Evolutionary conservation across 2,329 filamentous ascomycete species (phyloP).

Genomic region (Chalara sp.): DNA sequence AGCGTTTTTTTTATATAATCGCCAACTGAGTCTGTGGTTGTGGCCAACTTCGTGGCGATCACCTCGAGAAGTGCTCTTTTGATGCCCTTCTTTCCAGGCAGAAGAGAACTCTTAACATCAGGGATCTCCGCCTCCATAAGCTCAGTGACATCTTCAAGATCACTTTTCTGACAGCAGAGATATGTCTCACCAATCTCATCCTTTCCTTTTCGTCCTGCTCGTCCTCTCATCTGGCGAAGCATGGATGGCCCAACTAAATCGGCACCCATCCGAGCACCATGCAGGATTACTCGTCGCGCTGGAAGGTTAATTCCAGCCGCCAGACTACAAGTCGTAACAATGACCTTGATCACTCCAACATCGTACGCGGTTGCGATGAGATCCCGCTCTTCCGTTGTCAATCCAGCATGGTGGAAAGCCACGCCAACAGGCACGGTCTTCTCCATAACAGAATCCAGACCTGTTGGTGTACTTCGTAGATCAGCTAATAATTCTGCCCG

Average conservation of each 20-base stretch:
- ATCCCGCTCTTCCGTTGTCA: slow-evolving; percentile 71
- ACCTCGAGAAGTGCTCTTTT: slow-evolving; percentile 68
- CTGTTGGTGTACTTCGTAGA: slow-evolving; percentile 57
- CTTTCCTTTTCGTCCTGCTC: slow-evolving; percentile 72
- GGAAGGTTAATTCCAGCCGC: slow-evolving; percentile 78
- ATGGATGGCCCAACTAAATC: slow-evolving; percentile 73
- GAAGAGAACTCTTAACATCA: slow-evolving; percentile 60
- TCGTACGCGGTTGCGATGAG: slow-evolving; percentile 67
- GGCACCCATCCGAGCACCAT: slow-evolving; percentile 68
- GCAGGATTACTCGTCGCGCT: slow-evolving; percentile 67
- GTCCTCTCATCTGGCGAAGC: slow-evolving; percentile 74
- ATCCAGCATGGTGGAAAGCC: slow-evolving; percentile 67
- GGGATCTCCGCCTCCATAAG: slow-evolving; percentile 69
- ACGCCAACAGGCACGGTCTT: slow-evolving; percentile 61
- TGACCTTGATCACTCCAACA: slow-evolving; percentile 57
- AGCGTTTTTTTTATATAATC: slow-evolving; percentile 66
- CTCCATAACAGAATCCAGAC: slow-evolving; percentile 58
- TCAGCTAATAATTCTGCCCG: slow-evolving; percentile 60
- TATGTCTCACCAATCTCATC: slow-evolving; percentile 73
- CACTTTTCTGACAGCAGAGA: slow-evolving; percentile 62
- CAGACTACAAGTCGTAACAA: slow-evolving; percentile 71
- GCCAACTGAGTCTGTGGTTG: slow-evolving; percentile 54
- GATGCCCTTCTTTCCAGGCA: slow-evolving; percentile 59
- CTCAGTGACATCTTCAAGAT: slow-evolving; percentile 63
- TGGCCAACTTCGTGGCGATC: slow-evolving; percentile 61